Percentiles rank a stretch among this genome's conserved stretches.
Evolutionary conservation across 1,284 basidiomycete species (phyloP).

Genomic region (Cryptococcus deneoformans): DNA sequence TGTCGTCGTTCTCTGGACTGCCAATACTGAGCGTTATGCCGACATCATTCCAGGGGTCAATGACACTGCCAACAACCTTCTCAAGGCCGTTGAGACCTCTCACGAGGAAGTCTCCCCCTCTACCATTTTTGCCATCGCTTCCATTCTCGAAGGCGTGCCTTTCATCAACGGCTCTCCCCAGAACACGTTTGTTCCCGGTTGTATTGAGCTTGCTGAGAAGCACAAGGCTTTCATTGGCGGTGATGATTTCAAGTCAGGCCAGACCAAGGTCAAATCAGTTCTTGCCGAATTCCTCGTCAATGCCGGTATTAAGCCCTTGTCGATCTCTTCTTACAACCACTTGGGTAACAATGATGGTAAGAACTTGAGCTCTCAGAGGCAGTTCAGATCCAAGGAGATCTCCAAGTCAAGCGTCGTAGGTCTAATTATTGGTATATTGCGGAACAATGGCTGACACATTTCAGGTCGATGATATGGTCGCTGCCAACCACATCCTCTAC

Average conservation of each 20-base stretch:
- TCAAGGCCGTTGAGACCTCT: conserved; percentile 75
- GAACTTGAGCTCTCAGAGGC: conserved; percentile 85
- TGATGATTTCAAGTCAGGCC: conserved; percentile 95
- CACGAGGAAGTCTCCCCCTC: conserved; percentile 94
- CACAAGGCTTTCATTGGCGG: conserved; percentile 92
- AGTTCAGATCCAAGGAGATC: conserved; percentile 99
- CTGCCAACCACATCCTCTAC: conserved; percentile 85
- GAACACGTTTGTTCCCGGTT: conserved; percentile 98
- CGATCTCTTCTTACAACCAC: conserved; percentile 97
- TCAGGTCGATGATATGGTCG: conserved; percentile 87
- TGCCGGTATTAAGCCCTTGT: conserved; percentile 97
- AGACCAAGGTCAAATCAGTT: conserved; percentile 93
- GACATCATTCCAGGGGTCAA: conserved; percentile 93
- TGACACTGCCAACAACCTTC: conserved; percentile 87
- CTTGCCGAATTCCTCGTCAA: conserved; percentile 98
- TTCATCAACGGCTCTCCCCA: conserved; percentile 99
- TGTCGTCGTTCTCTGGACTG: conserved; percentile 93
- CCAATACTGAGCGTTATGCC: conserved; percentile 98
- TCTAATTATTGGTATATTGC: neutral
- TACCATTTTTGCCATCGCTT: conserved; percentile 91
- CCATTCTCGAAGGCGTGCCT: conserved; percentile 91
- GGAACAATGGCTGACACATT: neutral
- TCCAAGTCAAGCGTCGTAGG: conserved; percentile 84
- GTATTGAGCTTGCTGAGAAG: conserved; percentile 87
- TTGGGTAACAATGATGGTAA: conserved; percentile 97